These are phyloP conservation scores for Pythium dissimile DNA, from an alignment of 352 stramenopile species.

Conservation along the genomic window DNA sequence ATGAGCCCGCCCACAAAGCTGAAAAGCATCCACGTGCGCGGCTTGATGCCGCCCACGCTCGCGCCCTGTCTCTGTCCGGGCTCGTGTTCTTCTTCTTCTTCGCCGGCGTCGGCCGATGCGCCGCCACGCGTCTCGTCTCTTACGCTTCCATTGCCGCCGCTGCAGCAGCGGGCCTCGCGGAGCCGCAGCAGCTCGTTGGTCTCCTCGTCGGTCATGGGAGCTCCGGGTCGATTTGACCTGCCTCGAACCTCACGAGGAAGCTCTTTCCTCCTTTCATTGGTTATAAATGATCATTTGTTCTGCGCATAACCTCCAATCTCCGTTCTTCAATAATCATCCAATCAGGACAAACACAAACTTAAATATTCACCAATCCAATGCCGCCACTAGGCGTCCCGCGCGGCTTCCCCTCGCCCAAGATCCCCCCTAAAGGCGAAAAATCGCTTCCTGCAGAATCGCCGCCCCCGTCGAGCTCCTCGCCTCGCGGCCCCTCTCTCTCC, in stretches of 20 bases:
- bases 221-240: not conserved
- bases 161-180: constrained; percentile 34
- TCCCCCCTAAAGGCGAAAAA: no score
- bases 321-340: not conserved
- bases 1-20: constrained; percentile 82
- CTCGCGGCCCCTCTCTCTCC: not conserved
- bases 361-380: not conserved
- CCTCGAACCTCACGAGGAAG: not conserved
- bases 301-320: no score
- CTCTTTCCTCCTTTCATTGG: not conserved
- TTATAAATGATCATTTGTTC: not conserved
- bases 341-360: not conserved
- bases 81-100: not conserved
- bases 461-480: no score
- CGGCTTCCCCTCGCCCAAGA: no score
- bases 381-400: constrained; percentile 2
- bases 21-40: constrained; percentile 72
- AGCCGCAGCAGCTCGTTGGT: constrained; percentile 61
- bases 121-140: not conserved
- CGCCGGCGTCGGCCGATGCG: constrained; percentile 5
- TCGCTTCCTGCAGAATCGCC: no score
- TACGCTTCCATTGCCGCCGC: no score
- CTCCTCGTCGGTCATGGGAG: constrained; percentile 36
- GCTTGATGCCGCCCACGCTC: constrained; percentile 30
- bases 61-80: not conserved